Evolutionary conservation across 106 monocot genomes (phyloP).

Genomic region (Dioscorea zingiberensis): DNA sequence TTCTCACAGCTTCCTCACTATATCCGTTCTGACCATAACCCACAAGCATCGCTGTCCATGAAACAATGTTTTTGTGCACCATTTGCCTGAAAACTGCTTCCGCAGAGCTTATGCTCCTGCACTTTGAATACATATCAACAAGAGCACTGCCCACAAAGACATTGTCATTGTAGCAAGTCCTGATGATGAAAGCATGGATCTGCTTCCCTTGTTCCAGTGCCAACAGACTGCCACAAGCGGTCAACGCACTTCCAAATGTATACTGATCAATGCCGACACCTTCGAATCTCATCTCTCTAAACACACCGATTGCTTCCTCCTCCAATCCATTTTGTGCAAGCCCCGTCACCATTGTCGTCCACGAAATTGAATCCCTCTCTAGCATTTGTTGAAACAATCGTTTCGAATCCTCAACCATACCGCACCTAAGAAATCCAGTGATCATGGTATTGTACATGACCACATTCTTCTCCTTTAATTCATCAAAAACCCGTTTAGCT

Average conservation of each 20-base stretch:
- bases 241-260: slow-evolving; percentile 69
- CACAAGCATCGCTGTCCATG: slow-evolving; percentile 89
- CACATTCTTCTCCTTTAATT: slow-evolving; percentile 41
- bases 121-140: slow-evolving; percentile 84
- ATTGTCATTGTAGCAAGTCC: slow-evolving; percentile 44
- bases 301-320: slow-evolving; percentile 33
- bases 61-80: slow-evolving; percentile 50
- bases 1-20: slow-evolving; percentile 53
- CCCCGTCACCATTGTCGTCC: slow-evolving; percentile 68
- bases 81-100: slow-evolving; percentile 49
- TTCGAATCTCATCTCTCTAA: slow-evolving; percentile 47
- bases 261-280: slow-evolving; percentile 61
- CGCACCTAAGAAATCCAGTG: slow-evolving; percentile 56
- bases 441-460: slow-evolving; percentile 79
- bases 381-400: slow-evolving; percentile 52
- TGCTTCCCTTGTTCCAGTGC: slow-evolving; percentile 47
- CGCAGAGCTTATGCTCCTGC: slow-evolving; percentile 35
- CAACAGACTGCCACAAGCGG: slow-evolving; percentile 58
- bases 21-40: slow-evolving; percentile 77
- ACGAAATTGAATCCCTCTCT: slow-evolving; percentile 61
- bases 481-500: slow-evolving; percentile 53
- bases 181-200: slow-evolving; percentile 53
- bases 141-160: slow-evolving; percentile 78
- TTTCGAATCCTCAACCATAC: slow-evolving; percentile 56
- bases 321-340: slow-evolving; percentile 41